Base-by-base conservation (phyloP, 2,329 filamentous ascomycete genomes). In the Trichoderma koningii region DNA sequence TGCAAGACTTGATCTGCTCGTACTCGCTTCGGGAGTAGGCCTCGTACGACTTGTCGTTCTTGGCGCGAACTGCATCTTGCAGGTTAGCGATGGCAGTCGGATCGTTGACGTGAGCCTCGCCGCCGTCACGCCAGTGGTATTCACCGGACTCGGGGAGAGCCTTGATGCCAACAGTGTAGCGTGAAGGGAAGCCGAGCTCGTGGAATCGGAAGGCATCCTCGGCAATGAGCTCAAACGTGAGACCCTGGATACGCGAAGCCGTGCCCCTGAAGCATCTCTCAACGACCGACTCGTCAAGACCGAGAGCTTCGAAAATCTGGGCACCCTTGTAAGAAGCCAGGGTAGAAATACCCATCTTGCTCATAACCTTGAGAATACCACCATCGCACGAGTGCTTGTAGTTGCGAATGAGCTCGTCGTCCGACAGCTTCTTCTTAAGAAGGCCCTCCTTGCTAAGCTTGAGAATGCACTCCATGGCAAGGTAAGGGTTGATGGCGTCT, bases 291-390 rank as follows among this genome's bases (percentile, higher is more conserved):
- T 97, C 93, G 73, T 97, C 93, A 41, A 97, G 88, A 79, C 94
- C 94, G 50, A 98, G 89, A 55, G 93, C 93, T 77, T 98, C 94
- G 71, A 97, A 98, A 69, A 98, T 98, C 81, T 98, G 94, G 64
- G 94, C 94, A 74, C 94, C 94, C 83, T 98, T 98, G 83, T 98
- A 98, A 70, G 90, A 94, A 74, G 94, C 92, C 52, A 98, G 83
- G 38, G 94, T 98, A 7, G 94, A 97, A 69, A 98, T 98, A 81
- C 94, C 94, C 94, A 98, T 98, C 84, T 98, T 98, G 77, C 90
- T 95, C 94, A 98, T 98, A 76, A 98, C 94, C 80, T 98, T 98
- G 69, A 98, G 83, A 69, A 98, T 97, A 81, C 94, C 94, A 74
- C 94, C 94, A 71, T 97, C 93, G 72, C 91, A 94, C 68, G 94